These are phyloP conservation scores for Pleurotus djamor DNA, from an alignment of 768 basidiomycete genomes.

Conservation along the genomic window DNA sequence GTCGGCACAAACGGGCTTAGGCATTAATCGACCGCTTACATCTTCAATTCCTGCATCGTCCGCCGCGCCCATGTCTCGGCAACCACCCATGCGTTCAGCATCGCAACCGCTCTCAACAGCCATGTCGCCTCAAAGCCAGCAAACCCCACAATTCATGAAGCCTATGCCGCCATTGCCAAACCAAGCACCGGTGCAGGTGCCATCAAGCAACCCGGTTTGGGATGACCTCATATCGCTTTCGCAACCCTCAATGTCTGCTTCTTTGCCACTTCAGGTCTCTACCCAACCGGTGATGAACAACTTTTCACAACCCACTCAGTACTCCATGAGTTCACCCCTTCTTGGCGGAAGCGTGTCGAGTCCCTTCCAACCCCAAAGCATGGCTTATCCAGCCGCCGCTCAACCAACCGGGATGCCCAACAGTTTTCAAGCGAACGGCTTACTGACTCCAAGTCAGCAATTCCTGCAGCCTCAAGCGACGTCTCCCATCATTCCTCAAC, in stretches of 20 bases:
- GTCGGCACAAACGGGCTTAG: neutral
- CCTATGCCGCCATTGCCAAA: conserved; percentile 5
- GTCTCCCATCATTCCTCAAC: neutral
- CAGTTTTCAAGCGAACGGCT: neutral
- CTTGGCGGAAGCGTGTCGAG: too few species aligned
- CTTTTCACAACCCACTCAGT: too few species aligned
- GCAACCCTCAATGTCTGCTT: conserved; percentile 38
- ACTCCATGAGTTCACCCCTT: too few species aligned
- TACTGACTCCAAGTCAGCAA: conserved; percentile 2
- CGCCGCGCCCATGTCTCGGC: conserved; percentile 12
- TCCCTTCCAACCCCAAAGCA: neutral
- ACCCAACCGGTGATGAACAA: too few species aligned
- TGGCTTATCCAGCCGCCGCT: neutral
- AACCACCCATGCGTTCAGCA: conserved; percentile 18
- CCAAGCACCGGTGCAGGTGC: conserved; percentile 12
- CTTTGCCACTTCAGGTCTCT: conserved; percentile 48
- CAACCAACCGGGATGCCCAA: conserved; percentile 1
- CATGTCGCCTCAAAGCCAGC: conserved; percentile 15
- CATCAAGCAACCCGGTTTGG: conserved; percentile 43
- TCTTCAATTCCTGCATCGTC: conserved; percentile 11
- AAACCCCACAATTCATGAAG: conserved; percentile 13
- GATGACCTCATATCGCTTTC: conserved; percentile 53
- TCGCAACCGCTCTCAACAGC: conserved; percentile 18
- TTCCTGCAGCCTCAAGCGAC: conserved; percentile 11
- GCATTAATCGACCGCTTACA: conserved; percentile 15